Evolutionary conservation across 2,329 filamentous ascomycete genomes (phyloP).

Genomic region (Didymella pinodella): DNA sequence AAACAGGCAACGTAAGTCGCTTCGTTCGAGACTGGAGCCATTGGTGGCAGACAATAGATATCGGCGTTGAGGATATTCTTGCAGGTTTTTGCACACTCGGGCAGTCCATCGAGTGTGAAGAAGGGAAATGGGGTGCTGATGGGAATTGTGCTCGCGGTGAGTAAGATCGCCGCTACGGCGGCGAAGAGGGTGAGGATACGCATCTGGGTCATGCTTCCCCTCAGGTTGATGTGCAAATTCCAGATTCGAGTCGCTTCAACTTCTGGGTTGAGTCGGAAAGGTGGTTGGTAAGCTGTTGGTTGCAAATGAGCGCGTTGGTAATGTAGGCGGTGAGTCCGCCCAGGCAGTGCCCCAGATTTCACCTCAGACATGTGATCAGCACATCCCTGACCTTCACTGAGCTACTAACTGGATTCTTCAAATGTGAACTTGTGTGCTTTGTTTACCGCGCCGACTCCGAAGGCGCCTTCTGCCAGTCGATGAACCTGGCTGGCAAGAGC

Average conservation of each 20-base stretch:
- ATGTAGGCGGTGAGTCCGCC: neutral
- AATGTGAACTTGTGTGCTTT: neutral
- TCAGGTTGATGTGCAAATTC: too few relatives aligned
- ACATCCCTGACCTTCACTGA: neutral
- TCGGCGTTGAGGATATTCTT: slow-evolving; percentile 44
- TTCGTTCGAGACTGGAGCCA: slow-evolving; percentile 59
- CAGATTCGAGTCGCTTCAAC: neutral
- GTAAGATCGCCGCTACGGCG: neutral
- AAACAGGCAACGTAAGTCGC: slow-evolving; percentile 73
- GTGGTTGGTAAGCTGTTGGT: neutral
- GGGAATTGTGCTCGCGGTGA: neutral
- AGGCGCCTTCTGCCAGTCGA: neutral
- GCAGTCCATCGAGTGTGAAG: slow-evolving; percentile 5
- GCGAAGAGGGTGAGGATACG: neutral
- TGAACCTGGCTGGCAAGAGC: neutral
- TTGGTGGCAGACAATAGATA: slow-evolving; percentile 70
- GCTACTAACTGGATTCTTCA: neutral
- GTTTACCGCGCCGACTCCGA: neutral
- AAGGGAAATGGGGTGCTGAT: neutral
- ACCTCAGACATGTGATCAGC: neutral
- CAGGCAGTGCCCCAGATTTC: neutral
- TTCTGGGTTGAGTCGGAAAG: neutral
- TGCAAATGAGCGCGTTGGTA: neutral
- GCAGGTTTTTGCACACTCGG: slow-evolving; percentile 15
- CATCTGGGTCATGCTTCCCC: neutral